Conservation (phyloP, 106 monocot genomes). For the Dendrobium nobile region DNA sequence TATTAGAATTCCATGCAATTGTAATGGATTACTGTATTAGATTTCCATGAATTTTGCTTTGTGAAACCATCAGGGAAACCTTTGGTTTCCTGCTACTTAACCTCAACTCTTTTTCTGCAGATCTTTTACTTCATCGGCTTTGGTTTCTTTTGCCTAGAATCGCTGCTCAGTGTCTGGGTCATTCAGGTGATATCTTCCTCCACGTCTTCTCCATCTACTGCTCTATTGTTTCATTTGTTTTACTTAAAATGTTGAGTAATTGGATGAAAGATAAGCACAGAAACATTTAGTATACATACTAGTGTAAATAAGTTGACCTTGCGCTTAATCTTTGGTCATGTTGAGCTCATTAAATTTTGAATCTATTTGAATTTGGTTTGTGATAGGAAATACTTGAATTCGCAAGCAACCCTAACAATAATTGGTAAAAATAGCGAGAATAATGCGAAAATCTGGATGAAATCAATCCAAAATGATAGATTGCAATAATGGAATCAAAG, state of each 20-base stretch:
- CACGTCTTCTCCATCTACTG: not conserved
- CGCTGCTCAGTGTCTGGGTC: slow-evolving; percentile 68
- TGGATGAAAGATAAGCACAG: not conserved
- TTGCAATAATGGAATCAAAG: too few relatives aligned
- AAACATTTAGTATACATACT: too few relatives aligned
- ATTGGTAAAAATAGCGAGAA: too few relatives aligned
- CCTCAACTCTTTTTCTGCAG: slow-evolving; percentile 26
- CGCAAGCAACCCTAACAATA: too few relatives aligned
- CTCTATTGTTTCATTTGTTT: not conserved
- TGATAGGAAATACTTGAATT: too few relatives aligned
- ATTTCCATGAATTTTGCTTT: not conserved
- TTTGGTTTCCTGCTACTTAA: not conserved
- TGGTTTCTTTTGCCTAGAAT: slow-evolving; percentile 77
- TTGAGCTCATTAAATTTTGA: too few relatives aligned
- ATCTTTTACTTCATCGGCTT: slow-evolving; percentile 88
- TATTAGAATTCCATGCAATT: not conserved
- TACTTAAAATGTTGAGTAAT: not conserved
- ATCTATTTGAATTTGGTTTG: too few relatives aligned
- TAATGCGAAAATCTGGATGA: too few relatives aligned
- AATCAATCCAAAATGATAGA: too few relatives aligned
- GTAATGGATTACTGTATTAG: not conserved
- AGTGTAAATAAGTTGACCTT: too few relatives aligned
- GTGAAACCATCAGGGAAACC: not conserved
- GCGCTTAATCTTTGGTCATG: too few relatives aligned
- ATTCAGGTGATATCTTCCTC: slow-evolving; percentile 41